Evolutionary conservation across 306 rosid genomes (phyloP), one percentile per base, ranked within the genome.

Genomic region (Luffa aegyptiaca): DNA sequence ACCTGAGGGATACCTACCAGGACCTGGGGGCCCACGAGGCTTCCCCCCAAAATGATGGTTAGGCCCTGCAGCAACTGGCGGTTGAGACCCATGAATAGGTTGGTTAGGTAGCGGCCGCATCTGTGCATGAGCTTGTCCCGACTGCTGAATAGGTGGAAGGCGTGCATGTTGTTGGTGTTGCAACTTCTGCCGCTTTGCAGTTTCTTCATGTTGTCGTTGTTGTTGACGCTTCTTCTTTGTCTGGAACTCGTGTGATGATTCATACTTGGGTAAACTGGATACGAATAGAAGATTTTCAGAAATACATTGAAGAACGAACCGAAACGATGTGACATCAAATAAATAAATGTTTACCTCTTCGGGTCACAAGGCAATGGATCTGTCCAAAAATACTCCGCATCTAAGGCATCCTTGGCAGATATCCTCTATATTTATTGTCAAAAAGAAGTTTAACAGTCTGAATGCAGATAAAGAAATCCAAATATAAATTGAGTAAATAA

Each of bases 321-420:
- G 20, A 6, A 17, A 79, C n/a, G n/a, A 16, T 53, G 0, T 6
- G 33, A 39, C 39, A 35, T 35, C 53, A 18, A 81, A 21, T 21
- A 13, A 70, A 18, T 64, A 6, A n/a, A 20, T 18, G 49, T 1
- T 62, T 62, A 84, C 89, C 87, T 86, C 82, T 86, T 86, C 18
- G 89, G 89, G 72, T 86, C 89, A 64, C 89, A 86, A 5, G 89
- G 89, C 48, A 86, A 84, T 39, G 89, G 89, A 36, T 86, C 89
- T 8, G 85, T 26, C 89, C 89, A 86, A 83, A 86, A 86, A 66
- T 86, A 86, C 84, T 86, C 89, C 0, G 87, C 89, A 76, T 86
- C 89, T 52, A 86, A 84, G 14, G 89, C 89, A 53, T 86, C 89
- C 84, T 86, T 86, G 5, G 89, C 89, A 62, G 84, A 70, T 84